phyloP scores from a whole-genome alignment of 176 grass and related monocot species.

The Coix lacrymajobi region DNA sequence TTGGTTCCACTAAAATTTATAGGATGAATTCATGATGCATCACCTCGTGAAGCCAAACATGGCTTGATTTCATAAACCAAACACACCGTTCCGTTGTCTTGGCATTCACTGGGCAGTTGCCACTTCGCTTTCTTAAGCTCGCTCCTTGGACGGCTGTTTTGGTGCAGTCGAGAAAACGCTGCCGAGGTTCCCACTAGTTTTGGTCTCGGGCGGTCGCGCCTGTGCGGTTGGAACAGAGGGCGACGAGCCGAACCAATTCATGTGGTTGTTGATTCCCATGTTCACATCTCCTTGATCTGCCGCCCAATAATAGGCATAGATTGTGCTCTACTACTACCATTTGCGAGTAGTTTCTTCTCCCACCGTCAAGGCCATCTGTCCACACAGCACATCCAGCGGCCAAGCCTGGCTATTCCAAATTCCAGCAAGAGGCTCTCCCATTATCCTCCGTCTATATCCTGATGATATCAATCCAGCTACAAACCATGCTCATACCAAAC shows the following conservation, averaged over 20 bases:
- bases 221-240: background rate
- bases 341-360: background rate
- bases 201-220: background rate
- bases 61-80: no score
- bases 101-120: background rate
- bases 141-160: background rate
- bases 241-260: background rate
- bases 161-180: background rate
- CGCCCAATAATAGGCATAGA: background rate
- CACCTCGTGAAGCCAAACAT: no score
- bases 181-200: background rate
- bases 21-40: no score
- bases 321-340: background rate
- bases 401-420: background rate
- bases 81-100: background rate
- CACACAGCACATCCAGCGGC: background rate
- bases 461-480: background rate
- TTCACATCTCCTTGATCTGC: background rate
- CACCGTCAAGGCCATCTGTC: background rate
- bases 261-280: background rate
- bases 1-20: no score
- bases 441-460: background rate
- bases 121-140: background rate
- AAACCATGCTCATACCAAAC: background rate
- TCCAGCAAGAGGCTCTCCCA: background rate